Conservation (phyloP, 257 asterid genomes). For the Forsythia suspensa region DNA sequence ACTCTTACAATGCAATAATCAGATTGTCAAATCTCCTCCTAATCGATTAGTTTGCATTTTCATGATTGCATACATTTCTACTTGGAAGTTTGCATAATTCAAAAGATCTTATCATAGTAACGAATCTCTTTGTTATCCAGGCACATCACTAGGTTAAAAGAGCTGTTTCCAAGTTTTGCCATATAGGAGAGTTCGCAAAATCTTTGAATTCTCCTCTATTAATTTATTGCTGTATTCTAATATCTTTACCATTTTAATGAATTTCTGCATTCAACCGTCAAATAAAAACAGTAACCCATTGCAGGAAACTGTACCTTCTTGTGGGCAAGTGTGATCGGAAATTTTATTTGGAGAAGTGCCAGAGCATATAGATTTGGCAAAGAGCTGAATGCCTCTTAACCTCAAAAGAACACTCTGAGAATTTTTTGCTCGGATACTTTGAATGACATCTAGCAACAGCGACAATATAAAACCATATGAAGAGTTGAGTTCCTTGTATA, state of each 20-base stretch:
- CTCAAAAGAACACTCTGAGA: slow-evolving; percentile 60
- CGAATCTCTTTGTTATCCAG: background rate
- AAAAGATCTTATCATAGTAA: slow-evolving; percentile 11
- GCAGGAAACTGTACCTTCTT: slow-evolving; percentile 48
- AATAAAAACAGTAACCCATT: slow-evolving; percentile 1
- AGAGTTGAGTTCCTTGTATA: slow-evolving; percentile 75
- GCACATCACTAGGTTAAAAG: background rate
- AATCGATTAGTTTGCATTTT: slow-evolving; percentile 1
- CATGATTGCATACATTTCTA: background rate
- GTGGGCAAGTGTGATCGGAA: slow-evolving; percentile 25
- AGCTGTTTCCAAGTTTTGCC: background rate
- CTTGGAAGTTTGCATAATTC: background rate
- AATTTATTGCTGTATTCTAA: background rate
- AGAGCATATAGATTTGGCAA: slow-evolving; percentile 64
- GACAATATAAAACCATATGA: slow-evolving; percentile 81
- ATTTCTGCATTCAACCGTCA: background rate
- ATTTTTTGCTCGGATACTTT: slow-evolving; percentile 48
- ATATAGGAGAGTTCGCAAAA: background rate
- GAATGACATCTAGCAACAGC: slow-evolving; percentile 68
- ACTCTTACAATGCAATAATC: background rate
- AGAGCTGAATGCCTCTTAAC: slow-evolving; percentile 69
- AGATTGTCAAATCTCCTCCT: background rate
- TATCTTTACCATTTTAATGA: background rate
- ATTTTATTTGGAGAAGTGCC: slow-evolving; percentile 35
- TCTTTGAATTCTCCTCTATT: background rate